These are phyloP conservation scores for Penicillium silybi DNA, from an alignment of 495 filamentous ascomycete genomes.

Conservation along the genomic window DNA sequence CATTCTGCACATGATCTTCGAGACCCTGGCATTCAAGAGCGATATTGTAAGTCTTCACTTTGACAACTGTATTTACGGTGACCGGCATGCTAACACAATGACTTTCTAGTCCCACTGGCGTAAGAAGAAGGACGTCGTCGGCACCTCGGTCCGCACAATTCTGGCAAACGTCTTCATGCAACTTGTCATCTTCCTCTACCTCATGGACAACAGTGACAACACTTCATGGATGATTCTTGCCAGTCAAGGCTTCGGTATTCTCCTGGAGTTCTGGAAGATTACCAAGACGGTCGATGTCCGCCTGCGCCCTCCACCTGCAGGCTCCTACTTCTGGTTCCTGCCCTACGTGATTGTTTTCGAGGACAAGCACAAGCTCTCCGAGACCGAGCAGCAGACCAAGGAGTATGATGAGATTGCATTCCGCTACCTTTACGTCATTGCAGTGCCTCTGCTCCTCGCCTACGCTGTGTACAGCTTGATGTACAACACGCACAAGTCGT, in stretches of 20 bases:
- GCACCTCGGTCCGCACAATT: conserved; percentile 92
- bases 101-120: conserved; percentile 71
- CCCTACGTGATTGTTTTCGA: conserved; percentile 87
- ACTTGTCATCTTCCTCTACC: conserved; percentile 89
- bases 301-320: conserved; percentile 61
- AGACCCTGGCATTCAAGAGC: conserved; percentile 93
- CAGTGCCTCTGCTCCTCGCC: conserved; percentile 80
- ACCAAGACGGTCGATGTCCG: conserved; percentile 96
- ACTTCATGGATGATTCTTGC: conserved; percentile 99
- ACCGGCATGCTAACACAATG: conserved; percentile 13
- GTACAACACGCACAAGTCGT: conserved; percentile 95
- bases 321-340: conserved; percentile 63
- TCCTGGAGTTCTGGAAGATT: conserved; percentile 96
- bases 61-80: neutral
- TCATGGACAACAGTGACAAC: conserved; percentile 96
- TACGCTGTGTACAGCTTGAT: conserved; percentile 87
- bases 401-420: conserved; percentile 98
- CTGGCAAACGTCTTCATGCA: conserved; percentile 99
- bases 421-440: conserved; percentile 88
- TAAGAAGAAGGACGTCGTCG: conserved; percentile 99
- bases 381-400: conserved; percentile 95
- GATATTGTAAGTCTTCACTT: conserved; percentile 63
- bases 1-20: conserved; percentile 90
- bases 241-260: conserved; percentile 86
- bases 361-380: conserved; percentile 92